Evolutionary conservation across 768 basidiomycete species (phyloP).

Genomic region (Floccularia luteovirens): DNA sequence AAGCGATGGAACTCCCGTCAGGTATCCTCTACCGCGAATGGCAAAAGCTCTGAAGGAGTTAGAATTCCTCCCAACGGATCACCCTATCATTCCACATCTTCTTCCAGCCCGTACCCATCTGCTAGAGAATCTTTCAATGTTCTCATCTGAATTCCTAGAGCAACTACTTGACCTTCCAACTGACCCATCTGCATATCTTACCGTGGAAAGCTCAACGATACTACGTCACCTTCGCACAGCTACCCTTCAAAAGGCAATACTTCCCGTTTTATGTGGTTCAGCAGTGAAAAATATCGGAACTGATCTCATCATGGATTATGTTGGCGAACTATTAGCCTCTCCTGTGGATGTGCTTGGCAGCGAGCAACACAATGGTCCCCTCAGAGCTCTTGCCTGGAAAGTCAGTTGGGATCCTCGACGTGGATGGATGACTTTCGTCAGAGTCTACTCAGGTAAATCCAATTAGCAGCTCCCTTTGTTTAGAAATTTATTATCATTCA

Average conservation of each 20-base stretch:
- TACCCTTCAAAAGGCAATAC: slow-evolving; percentile 54
- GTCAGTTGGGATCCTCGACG: slow-evolving; percentile 75
- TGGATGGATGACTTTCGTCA: slow-evolving; percentile 92
- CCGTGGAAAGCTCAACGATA: slow-evolving; percentile 43
- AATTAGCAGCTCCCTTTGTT: not conserved
- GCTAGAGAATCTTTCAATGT: slow-evolving; percentile 74
- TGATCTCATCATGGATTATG: slow-evolving; percentile 73
- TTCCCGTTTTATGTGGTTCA: slow-evolving; percentile 81
- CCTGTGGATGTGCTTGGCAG: slow-evolving; percentile 59
- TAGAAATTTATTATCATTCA: slow-evolving; percentile 3
- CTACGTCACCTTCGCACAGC: slow-evolving; percentile 61
- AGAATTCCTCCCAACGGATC: slow-evolving; percentile 41
- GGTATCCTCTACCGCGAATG: slow-evolving; percentile 44
- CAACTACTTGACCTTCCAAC: slow-evolving; percentile 49
- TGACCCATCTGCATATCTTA: slow-evolving; percentile 57
- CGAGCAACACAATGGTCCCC: slow-evolving; percentile 36
- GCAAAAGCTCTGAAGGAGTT: slow-evolving; percentile 31
- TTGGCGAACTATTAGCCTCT: slow-evolving; percentile 72
- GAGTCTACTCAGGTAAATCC: slow-evolving; percentile 74
- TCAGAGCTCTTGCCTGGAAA: slow-evolving; percentile 79
- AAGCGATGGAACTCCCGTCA: slow-evolving; percentile 36
- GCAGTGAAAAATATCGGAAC: slow-evolving; percentile 79
- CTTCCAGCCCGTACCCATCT: slow-evolving; percentile 60
- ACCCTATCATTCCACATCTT: slow-evolving; percentile 66
- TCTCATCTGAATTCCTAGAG: slow-evolving; percentile 77